phyloP scores from a whole-genome alignment of 2,329 filamentous ascomycete genomes.

The Talaromyces atroroseus region DNA sequence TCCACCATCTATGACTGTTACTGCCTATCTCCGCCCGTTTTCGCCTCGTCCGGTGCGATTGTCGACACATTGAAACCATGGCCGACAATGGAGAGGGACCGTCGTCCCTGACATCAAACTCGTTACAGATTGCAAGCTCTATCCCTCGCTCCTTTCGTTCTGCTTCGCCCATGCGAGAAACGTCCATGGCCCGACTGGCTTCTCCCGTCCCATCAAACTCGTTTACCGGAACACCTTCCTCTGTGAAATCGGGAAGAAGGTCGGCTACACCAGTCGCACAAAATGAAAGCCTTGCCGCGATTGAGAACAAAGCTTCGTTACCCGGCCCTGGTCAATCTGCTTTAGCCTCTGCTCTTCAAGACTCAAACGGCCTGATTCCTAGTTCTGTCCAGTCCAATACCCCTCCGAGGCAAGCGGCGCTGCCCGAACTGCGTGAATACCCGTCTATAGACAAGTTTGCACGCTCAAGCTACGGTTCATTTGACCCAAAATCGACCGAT shows the following conservation, averaged over 20 bases:
- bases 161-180: slow-evolving; percentile 43
- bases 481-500: slow-evolving; percentile 61
- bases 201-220: slow-evolving; percentile 50
- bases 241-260: slow-evolving; percentile 31
- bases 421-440: slow-evolving; percentile 50
- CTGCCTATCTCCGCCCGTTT: background rate
- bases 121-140: slow-evolving; percentile 29
- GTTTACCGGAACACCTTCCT: slow-evolving; percentile 21
- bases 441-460: slow-evolving; percentile 47
- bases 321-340: slow-evolving; percentile 80
- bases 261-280: slow-evolving; percentile 40
- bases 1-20: background rate
- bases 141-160: slow-evolving; percentile 23
- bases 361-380: slow-evolving; percentile 40
- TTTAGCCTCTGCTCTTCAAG: slow-evolving; percentile 78
- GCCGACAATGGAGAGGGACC: slow-evolving; percentile 34
- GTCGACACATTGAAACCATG: slow-evolving; percentile 17
- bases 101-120: slow-evolving; percentile 27
- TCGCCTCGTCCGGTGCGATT: background rate
- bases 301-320: slow-evolving; percentile 52
- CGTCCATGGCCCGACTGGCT: slow-evolving; percentile 51
- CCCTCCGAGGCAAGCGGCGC: slow-evolving; percentile 50
- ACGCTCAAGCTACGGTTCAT: slow-evolving; percentile 77
- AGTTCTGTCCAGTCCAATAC: slow-evolving; percentile 49
- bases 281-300: slow-evolving; percentile 59